phyloP scores from a whole-genome alignment of 139 green algal genomes.

The Chlorella ohadii region DNA sequence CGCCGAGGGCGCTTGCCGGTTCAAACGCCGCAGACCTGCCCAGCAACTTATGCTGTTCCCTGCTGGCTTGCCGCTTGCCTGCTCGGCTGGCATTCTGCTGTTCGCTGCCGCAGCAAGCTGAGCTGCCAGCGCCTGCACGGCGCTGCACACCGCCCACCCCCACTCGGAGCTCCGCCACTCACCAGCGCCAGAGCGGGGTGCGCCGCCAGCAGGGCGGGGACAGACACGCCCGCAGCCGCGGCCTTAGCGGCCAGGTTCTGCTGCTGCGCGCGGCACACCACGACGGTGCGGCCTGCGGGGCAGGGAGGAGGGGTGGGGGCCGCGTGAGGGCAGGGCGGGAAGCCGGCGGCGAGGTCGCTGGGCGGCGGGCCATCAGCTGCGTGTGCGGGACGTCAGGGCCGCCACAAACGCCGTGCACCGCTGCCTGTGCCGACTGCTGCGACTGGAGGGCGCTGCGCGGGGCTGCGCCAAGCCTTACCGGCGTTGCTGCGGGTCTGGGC shows the following conservation, averaged over 20 bases:
- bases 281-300: slow-evolving; percentile 14
- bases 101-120: too few relatives aligned
- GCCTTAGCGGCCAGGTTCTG: slow-evolving; percentile 45
- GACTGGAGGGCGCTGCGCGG: neutral
- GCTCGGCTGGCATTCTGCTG: too few relatives aligned
- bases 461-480: neutral
- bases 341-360: too few relatives aligned
- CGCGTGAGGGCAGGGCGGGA: neutral
- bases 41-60: too few relatives aligned
- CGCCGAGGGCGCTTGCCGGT: too few relatives aligned
- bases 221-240: slow-evolving; percentile 43
- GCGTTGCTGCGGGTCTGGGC: neutral
- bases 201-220: slow-evolving; percentile 53
- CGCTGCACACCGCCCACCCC: neutral
- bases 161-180: neutral
- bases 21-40: too few relatives aligned
- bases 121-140: neutral
- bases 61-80: neutral
- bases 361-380: neutral
- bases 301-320: neutral
- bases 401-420: neutral
- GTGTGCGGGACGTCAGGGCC: neutral
- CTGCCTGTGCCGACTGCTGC: too few relatives aligned
- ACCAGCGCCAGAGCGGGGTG: slow-evolving; percentile 60
- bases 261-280: slow-evolving; percentile 54